Evolutionary conservation across 139 green algal species (phyloP).

Genomic region (Micromonas pusilla): DNA sequence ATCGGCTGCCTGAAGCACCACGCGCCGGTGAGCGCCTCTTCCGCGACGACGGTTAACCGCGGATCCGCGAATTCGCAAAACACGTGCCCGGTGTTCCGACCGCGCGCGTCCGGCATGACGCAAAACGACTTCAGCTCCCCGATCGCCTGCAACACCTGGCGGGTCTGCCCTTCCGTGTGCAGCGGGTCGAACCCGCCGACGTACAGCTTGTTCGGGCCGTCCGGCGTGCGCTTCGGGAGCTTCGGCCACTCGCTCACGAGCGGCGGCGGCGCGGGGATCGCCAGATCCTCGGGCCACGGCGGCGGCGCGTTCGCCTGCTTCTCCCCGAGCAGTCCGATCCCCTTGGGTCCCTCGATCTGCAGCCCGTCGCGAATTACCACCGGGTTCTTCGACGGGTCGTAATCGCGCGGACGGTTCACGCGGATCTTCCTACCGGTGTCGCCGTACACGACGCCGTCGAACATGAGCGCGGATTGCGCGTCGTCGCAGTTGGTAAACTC

Average conservation of each 20-base stretch:
- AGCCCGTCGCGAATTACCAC: no score
- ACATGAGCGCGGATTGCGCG: not conserved
- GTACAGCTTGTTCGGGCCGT: not conserved
- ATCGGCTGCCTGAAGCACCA: not conserved
- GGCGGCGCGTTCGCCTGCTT: no score
- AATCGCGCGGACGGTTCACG: not conserved
- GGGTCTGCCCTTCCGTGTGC: not conserved
- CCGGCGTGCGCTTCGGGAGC: not conserved
- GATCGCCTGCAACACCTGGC: not conserved
- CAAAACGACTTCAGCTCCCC: not conserved
- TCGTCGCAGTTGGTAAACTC: not conserved
- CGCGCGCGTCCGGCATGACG: not conserved
- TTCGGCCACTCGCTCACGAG: not conserved
- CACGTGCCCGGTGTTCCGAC: not conserved
- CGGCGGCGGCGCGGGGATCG: not conserved
- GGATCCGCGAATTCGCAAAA: not conserved
- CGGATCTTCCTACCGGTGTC: not conserved
- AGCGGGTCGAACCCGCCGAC: not conserved
- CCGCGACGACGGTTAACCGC: not conserved
- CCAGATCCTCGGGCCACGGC: not conserved
- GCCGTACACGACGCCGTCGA: not conserved
- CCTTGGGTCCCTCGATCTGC: no score
- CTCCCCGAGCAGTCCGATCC: no score
- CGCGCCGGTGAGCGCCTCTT: not conserved
- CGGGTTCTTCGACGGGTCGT: not conserved